A percentile compares a stretch with the other conserved stretches of the same genome.
Evolutionary conservation across 2,329 filamentous ascomycete species (phyloP).

Genomic region (Nannizziopsis barbatae): DNA sequence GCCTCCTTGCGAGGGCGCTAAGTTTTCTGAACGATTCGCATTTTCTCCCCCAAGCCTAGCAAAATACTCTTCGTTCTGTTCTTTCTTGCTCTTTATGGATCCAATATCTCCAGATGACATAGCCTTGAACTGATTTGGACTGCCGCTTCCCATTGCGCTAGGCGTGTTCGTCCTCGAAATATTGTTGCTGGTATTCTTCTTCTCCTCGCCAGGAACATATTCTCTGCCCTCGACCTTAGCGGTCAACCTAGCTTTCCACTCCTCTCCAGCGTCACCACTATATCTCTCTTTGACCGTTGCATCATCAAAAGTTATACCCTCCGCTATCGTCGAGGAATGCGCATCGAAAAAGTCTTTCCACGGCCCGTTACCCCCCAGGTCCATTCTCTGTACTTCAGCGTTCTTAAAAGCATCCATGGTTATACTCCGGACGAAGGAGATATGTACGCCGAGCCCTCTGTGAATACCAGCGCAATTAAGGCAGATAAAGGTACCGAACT

Average conservation of each 20-base stretch:
- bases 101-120: conserved; percentile 21
- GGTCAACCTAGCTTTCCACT: conserved; percentile 82
- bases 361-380: conserved; percentile 74
- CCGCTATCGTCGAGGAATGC: conserved; percentile 55
- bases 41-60: conserved; percentile 75
- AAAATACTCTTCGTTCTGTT: conserved; percentile 78
- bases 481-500: conserved; percentile 98
- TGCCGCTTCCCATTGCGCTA: conserved; percentile 19
- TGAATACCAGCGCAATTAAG: conserved; percentile 91
- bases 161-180: conserved; percentile 29
- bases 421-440: conserved; percentile 93
- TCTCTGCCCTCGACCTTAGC: conserved; percentile 81
- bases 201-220: conserved; percentile 64
- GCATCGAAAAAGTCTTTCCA: conserved; percentile 81
- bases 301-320: conserved; percentile 65
- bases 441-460: conserved; percentile 89
- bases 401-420: conserved; percentile 98
- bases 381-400: conserved; percentile 86
- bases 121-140: conserved; percentile 15
- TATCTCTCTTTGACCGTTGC: conserved; percentile 86
- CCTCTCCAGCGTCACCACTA: conserved; percentile 78
- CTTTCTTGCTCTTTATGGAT: conserved; percentile 45
- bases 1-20: conserved; percentile 82
- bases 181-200: conserved; percentile 31
- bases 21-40: conserved; percentile 56